Evolutionary conservation across 306 rosid genomes (phyloP), one percentile per base, ranked within the genome.

Genomic region (Inga laurina): DNA sequence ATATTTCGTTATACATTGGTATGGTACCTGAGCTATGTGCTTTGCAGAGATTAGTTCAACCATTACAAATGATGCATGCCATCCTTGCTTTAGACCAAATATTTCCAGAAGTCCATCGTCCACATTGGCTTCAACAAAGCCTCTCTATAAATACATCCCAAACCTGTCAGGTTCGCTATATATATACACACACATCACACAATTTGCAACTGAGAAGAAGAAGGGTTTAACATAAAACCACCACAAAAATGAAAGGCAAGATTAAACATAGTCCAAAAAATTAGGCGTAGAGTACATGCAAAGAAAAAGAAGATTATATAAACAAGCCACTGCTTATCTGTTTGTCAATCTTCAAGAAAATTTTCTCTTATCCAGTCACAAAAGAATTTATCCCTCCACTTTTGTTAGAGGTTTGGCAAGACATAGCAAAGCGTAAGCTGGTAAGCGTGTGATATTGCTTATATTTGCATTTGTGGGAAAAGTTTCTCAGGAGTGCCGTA

Each of bases 51-150:
- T 92, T 82, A 97, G 91, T 78, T 97, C 98, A 78, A 92, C 97
- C 99, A 97, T 94, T 48, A 97, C 99, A 79, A 97, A 91, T 0
- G 99, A 97, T 71, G 99, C 98, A 89, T 97, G 99, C 99, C 99
- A 97, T 79, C 97, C 98, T 86, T 97, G 99, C 88, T 97, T 97
- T 72, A 97, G 87, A 62, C 99, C 99, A 87, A 97, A 97, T 76
- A 97, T 85, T 90, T 97, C 99, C 83, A 97, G 80, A 71, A 94
- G 95, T 67, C 99, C 99, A 84, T 97, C 99, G 80, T 96, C 93
- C 8, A 88, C 97, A 49, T 97, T 93, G 84, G 99, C 98, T 91
- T 88, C 95, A 49, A 94, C 99, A 86, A 94, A 97, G 61, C 98
- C 97, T 88, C 82, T 92, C 99, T 97, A 88, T 21, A 79, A 86